Percentiles rank a stretch among this genome's conserved stretches.
phyloP scores from a whole-genome alignment of 495 filamentous ascomycete species.

The Annulohypoxylon maeteangense region DNA sequence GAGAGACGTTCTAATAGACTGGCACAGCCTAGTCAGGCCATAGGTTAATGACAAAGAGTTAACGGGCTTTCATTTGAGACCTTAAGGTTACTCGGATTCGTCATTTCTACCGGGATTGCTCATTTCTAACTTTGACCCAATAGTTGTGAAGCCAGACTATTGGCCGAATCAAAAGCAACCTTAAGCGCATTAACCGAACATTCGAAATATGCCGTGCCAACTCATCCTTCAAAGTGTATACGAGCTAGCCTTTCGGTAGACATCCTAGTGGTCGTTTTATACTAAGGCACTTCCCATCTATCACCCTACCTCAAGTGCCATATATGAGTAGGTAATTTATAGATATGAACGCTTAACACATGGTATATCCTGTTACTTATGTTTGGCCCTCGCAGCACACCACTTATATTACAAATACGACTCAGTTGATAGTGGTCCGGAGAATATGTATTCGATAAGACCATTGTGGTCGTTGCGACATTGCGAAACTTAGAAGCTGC shows the following conservation, averaged over 20 bases:
- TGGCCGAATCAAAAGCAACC: background rate
- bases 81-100: background rate
- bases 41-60: conserved; percentile 1
- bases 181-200: background rate
- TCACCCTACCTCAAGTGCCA: background rate
- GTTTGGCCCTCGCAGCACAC: background rate
- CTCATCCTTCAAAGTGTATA: background rate
- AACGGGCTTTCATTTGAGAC: background rate
- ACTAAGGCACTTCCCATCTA: background rate
- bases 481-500: background rate
- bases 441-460: background rate
- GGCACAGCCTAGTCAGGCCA: background rate
- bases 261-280: background rate
- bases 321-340: background rate
- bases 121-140: background rate
- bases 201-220: background rate
- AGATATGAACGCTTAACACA: background rate
- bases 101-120: background rate
- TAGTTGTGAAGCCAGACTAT: background rate
- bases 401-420: background rate
- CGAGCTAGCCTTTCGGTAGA: background rate
- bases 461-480: background rate
- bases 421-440: background rate
- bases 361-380: background rate
- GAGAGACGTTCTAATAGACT: conserved; percentile 2